Evolutionary conservation across 257 asterid species (phyloP).

Genomic region (Echites panduratus): DNA sequence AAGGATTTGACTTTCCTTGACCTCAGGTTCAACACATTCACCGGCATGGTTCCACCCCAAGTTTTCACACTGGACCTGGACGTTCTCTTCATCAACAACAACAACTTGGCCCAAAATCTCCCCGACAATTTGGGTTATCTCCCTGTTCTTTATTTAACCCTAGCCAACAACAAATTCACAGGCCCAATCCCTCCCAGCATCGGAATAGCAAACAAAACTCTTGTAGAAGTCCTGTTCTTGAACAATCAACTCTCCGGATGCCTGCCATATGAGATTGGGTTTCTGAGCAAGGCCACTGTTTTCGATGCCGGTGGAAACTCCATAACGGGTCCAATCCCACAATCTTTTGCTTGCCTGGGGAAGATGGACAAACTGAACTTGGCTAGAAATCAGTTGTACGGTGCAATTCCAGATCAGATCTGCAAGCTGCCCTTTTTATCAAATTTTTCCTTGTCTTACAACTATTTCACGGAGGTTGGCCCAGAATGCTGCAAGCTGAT

Average conservation of each 20-base stretch:
- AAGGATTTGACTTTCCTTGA: conserved; percentile 56
- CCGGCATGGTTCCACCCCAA: conserved; percentile 35
- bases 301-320: conserved; percentile 47
- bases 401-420: conserved; percentile 48
- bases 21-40: conserved; percentile 41
- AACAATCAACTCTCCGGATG: conserved; percentile 53
- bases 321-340: conserved; percentile 57
- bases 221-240: conserved; percentile 36
- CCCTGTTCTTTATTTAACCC: conserved; percentile 34
- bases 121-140: conserved; percentile 38
- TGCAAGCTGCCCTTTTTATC: conserved; percentile 32
- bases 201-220: conserved; percentile 24
- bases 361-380: conserved; percentile 27
- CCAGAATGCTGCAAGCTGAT: conserved; percentile 50
- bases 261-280: conserved; percentile 55
- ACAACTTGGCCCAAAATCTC: conserved; percentile 30
- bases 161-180: conserved; percentile 50
- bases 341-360: conserved; percentile 48
- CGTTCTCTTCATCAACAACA: conserved; percentile 65
- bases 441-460: conserved; percentile 28
- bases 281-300: conserved; percentile 26
- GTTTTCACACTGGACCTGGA: conserved; percentile 57
- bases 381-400: conserved; percentile 36
- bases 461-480: conserved; percentile 57
- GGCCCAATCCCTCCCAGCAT: conserved; percentile 50